phyloP scores from a whole-genome alignment of 2,329 filamentous ascomycete species.

The Geosmithia putterillii region DNA sequence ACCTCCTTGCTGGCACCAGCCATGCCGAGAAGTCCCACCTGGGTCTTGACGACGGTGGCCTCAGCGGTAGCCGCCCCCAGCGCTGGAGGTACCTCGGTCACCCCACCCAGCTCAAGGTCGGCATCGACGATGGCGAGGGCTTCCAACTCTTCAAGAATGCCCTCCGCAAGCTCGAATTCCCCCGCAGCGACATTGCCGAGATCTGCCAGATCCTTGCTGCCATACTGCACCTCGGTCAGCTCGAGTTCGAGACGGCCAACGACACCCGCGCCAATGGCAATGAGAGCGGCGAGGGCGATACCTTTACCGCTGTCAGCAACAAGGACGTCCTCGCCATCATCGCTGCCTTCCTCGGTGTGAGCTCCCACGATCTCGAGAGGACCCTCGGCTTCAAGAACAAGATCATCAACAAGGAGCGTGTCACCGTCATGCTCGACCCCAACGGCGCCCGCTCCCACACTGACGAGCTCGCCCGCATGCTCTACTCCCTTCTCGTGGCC shows the following conservation, averaged over 20 bases:
- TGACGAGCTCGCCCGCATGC: slow-evolving; percentile 81
- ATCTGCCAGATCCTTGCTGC: slow-evolving; percentile 90
- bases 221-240: slow-evolving; percentile 94
- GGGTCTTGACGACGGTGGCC: slow-evolving; percentile 39
- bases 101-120: slow-evolving; percentile 91
- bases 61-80: slow-evolving; percentile 31
- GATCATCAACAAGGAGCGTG: slow-evolving; percentile 87
- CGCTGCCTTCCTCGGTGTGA: slow-evolving; percentile 88
- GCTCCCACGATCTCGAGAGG: slow-evolving; percentile 67
- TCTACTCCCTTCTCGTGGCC: slow-evolving; percentile 88
- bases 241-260: slow-evolving; percentile 79
- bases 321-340: slow-evolving; percentile 78
- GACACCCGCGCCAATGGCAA: slow-evolving; percentile 70
- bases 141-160: slow-evolving; percentile 98
- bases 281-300: slow-evolving; percentile 91
- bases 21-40: slow-evolving; percentile 82
- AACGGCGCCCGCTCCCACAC: slow-evolving; percentile 82
- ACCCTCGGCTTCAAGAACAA: slow-evolving; percentile 94
- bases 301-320: slow-evolving; percentile 79
- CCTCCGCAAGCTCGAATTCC: slow-evolving; percentile 85
- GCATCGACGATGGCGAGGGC: slow-evolving; percentile 89
- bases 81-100: slow-evolving; percentile 95
- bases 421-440: slow-evolving; percentile 97
- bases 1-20: slow-evolving; percentile 85
- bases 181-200: slow-evolving; percentile 85